phyloP scores from a whole-genome alignment of 1,284 basidiomycete species.

The Wallemia ichthyophaga region DNA sequence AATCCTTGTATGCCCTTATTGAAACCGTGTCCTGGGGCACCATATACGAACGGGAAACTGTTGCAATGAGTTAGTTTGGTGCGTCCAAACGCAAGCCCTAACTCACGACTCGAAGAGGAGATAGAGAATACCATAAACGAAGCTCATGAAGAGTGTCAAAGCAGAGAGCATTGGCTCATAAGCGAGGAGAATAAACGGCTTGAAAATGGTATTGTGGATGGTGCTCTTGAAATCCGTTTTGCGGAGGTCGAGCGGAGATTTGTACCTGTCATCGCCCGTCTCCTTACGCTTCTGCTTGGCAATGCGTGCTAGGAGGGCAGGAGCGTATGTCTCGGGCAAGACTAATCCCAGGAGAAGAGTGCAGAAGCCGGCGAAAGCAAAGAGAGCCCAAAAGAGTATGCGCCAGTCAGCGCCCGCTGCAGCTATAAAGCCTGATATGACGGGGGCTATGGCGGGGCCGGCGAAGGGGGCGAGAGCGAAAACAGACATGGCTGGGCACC shows the following conservation, averaged over 20 bases:
- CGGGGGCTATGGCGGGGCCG: slow-evolving; percentile 26
- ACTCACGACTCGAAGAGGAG: slow-evolving; percentile 2
- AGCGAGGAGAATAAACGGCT: slow-evolving; percentile 35
- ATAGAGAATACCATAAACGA: slow-evolving; percentile 4
- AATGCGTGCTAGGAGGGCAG: slow-evolving; percentile 10
- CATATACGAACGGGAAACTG: neutral
- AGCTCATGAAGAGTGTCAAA: slow-evolving; percentile 30
- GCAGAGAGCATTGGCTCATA: slow-evolving; percentile 48
- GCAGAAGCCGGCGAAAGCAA: slow-evolving; percentile 11
- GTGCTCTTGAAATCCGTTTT: slow-evolving; percentile 11
- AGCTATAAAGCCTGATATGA: slow-evolving; percentile 28
- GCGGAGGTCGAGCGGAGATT: slow-evolving; percentile 3
- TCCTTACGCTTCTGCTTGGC: slow-evolving; percentile 12
- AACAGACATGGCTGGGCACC: no score
- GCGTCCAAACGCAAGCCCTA: no score
- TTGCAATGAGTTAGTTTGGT: no score
- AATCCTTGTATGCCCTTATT: slow-evolving; percentile 3
- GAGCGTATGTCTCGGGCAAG: slow-evolving; percentile 11
- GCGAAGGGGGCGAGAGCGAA: slow-evolving; percentile 48
- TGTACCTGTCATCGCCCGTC: slow-evolving; percentile 10
- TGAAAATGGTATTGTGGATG: slow-evolving; percentile 21
- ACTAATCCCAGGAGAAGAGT: slow-evolving; percentile 8
- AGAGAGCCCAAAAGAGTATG: slow-evolving; percentile 10
- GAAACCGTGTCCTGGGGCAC: neutral
- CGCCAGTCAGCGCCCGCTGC: slow-evolving; percentile 25